Percentiles rank a stretch among this genome's conserved stretches.
phyloP scores from a whole-genome alignment of 2,329 filamentous ascomycete species.

The Fusarium denticulatum region DNA sequence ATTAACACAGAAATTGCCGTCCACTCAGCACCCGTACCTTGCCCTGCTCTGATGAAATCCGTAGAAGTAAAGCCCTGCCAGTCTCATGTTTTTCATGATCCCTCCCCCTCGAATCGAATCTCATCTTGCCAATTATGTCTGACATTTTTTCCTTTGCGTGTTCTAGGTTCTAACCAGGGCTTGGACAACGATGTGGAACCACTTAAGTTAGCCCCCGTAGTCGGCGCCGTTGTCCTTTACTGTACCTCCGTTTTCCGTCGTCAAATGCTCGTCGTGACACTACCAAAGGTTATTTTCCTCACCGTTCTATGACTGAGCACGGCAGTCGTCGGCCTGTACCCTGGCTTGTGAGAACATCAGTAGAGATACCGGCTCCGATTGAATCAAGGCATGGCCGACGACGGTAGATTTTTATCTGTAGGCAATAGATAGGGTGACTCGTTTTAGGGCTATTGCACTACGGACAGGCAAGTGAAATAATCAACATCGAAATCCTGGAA shows the following conservation, averaged over 20 bases:
- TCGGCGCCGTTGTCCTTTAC: constrained; percentile 25
- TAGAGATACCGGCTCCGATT: not conserved
- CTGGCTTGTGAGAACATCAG: not conserved
- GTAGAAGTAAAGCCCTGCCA: not conserved
- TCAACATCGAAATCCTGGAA: not conserved
- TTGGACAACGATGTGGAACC: constrained; percentile 17
- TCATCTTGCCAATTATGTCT: constrained; percentile 31
- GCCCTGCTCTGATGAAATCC: not conserved
- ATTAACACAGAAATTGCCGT: not conserved
- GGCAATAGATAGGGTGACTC: constrained; percentile 1
- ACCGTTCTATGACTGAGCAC: constrained; percentile 11
- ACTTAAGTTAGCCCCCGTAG: constrained; percentile 31
- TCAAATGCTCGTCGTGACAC: not conserved
- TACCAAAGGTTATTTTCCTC: constrained; percentile 5
- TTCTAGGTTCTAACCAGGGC: constrained; percentile 15
- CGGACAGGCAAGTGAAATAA: not conserved
- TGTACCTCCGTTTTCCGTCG: constrained; percentile 34
- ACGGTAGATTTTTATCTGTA: not conserved
- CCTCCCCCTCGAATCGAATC: constrained; percentile 19
- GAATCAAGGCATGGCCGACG: constrained; percentile 1
- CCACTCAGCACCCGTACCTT: constrained; percentile 20
- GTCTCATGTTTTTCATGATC: constrained; percentile 2
- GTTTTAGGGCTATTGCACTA: constrained; percentile 25
- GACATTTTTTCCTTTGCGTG: constrained; percentile 21
- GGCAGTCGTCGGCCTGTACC: constrained; percentile 30